Evolutionary conservation across 768 basidiomycete species (phyloP), one percentile per base, ranked within the genome.

Genomic region (Rhodotorula graminis): DNA sequence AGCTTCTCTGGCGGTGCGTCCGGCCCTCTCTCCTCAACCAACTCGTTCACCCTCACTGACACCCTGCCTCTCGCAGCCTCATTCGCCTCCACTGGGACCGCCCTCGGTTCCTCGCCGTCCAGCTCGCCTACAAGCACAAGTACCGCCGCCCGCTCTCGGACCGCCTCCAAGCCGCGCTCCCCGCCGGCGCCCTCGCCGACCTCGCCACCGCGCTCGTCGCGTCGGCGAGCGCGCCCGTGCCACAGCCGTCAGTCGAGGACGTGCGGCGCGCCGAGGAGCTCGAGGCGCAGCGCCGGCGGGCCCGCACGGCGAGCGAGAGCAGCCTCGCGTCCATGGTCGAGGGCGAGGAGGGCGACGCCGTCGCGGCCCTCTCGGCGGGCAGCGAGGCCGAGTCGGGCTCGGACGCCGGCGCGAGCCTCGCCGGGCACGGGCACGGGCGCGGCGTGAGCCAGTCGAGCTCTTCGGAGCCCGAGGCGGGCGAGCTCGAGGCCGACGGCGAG

Each of bases 401-500:
- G 56, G 62, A 53, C 53, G 40, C n/a, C n/a, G n/a, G n/a, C n/a
- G n/a, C 56, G 2, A 23, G 29, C 2, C 9, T 23, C 44, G 44
- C 3, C 44, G 44, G 44, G 6, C 4, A 27, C 8, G 53, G 49
- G 37, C 37, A 37, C 37, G 44, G 44, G 6, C 4, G 15, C 8
- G 53, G 49, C 8, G 53, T 59, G 12, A 21, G 50, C 50, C 23
- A 25, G 50, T 52, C 50, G 50, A 23, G 50, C 25, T 25, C 50
- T 0, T 44, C 42, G 25, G 58, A 59, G 58, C 44, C 56, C 37
- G 72, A 68, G 23, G 55, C 67, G 44, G 60, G 40, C 9, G 68
- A 69, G 23, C 60, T 75, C 15, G 73, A 75, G 37, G 73, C 69
- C 0, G 53, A 71, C 11, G 70, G 74, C 40, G 74, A 75, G 53